Evolutionary conservation across 1,284 basidiomycete species (phyloP), one percentile per base, ranked within the genome.

Genomic region (Apiotrichum siamense): DNA sequence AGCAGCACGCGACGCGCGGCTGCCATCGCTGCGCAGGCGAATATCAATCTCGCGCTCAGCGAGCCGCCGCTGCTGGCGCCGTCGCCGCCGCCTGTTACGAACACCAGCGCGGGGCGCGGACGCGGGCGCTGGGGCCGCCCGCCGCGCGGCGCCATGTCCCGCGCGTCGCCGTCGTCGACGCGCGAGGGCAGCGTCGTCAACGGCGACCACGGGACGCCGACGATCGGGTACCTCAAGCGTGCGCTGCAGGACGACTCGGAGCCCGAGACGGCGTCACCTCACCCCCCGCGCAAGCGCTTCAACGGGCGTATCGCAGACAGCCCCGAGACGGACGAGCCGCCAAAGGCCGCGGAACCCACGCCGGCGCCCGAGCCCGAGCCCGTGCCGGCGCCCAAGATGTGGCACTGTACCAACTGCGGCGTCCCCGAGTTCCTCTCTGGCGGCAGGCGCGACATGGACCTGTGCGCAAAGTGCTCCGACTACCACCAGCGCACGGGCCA

Each of bases 321-420:
- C 20, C 59, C 63, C 13, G 58, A 60, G 13, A n/a, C 32, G 12
- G 53, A 60, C 10, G 50, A 52, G 17, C 31, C n/a, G n/a, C n/a
- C 55, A 38, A 57, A 54, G 48, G 13, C 33, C 12, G 10, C 10
- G 17, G 33, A 35, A n/a, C 12, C 33, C 12, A 35, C 13, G 17
- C 33, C 33, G 17, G 33, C 45, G 12, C n/a, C 24, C 11, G 40
- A 29, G 23, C 37, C 49, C 15, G 45, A 21, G 4, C 32, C 35
- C 9, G 32, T 41, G 9, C 36, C 43, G 27, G 43, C 50, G 25
- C n/a, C 39, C 26, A 88, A 87, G 1, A 78, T 85, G 3, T 94
- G 90, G 90, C 88, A 90, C 74, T 94, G 90, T 70, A 88, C 86
- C 38, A 91, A 91, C 66, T 92, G 85, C 59, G 90, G 90, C 18